Percentiles rank a stretch among this genome's conserved stretches.
These are phyloP conservation scores for Acanthamoeba lenticulata DNA, from an alignment of 208 protist genomes.

Conservation along the genomic window DNA sequence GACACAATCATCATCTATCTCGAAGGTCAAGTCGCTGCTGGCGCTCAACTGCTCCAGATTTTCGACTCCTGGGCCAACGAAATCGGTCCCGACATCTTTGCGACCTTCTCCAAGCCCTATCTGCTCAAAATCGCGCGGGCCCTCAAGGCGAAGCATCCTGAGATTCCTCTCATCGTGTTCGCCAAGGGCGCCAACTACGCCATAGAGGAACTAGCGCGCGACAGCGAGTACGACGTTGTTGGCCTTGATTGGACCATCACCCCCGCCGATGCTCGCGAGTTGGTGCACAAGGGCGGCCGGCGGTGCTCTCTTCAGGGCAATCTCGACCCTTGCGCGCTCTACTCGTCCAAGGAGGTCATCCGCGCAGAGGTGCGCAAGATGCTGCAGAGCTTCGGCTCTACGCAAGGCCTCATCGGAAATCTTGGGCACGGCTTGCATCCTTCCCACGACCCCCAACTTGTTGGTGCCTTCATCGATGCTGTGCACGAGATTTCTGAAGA, in stretches of 20 bases:
- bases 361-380: slow-evolving; percentile 74
- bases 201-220: slow-evolving; percentile 74
- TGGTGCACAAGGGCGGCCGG: not conserved
- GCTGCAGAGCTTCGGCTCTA: slow-evolving; percentile 78
- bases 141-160: slow-evolving; percentile 79
- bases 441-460: slow-evolving; percentile 78
- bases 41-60: slow-evolving; percentile 87
- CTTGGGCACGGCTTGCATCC: slow-evolving; percentile 91
- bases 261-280: slow-evolving; percentile 67
- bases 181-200: slow-evolving; percentile 87
- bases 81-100: slow-evolving; percentile 83
- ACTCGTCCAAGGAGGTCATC: slow-evolving; percentile 71
- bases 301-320: slow-evolving; percentile 85
- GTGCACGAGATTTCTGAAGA: slow-evolving; percentile 84
- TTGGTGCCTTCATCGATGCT: slow-evolving; percentile 85
- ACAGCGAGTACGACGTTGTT: slow-evolving; percentile 86
- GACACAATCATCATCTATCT: slow-evolving; percentile 82
- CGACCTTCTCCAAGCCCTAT: slow-evolving; percentile 86
- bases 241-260: slow-evolving; percentile 89
- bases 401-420: slow-evolving; percentile 89
- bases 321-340: slow-evolving; percentile 84
- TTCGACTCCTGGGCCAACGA: slow-evolving; percentile 91
- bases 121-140: slow-evolving; percentile 81
- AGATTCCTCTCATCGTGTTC: slow-evolving; percentile 88
- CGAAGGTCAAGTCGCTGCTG: slow-evolving; percentile 82